phyloP scores from a whole-genome alignment of 2,329 filamentous ascomycete genomes.

The Tolypocladium ovalisporum region DNA sequence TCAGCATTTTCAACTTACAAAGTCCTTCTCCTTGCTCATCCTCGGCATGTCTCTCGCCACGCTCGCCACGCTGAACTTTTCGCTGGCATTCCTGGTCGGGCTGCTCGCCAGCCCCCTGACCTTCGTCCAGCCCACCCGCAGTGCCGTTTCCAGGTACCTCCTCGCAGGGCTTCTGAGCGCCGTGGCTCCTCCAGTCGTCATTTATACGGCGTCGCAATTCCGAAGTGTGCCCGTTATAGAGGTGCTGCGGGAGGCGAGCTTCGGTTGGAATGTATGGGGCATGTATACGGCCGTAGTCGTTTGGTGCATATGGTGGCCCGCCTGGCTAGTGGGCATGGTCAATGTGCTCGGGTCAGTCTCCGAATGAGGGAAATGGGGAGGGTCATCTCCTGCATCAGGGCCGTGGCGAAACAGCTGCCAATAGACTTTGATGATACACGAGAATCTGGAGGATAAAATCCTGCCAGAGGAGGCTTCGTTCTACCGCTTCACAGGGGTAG shows the following conservation, averaged over 20 bases:
- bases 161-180: conserved; percentile 43
- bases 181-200: conserved; percentile 51
- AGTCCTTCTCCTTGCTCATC: conserved; percentile 85
- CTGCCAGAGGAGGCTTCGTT: not conserved
- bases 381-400: not conserved
- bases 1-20: conserved; percentile 69
- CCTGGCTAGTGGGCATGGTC: conserved; percentile 62
- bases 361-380: conserved; percentile 3
- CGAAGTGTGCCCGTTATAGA: conserved; percentile 34
- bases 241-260: conserved; percentile 62
- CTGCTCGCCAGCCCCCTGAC: conserved; percentile 67
- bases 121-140: conserved; percentile 49
- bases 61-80: conserved; percentile 93
- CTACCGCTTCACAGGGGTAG: not conserved
- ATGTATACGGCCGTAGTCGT: conserved; percentile 81
- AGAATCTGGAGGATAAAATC: not conserved
- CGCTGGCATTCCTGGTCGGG: conserved; percentile 75
- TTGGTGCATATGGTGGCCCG: conserved; percentile 96
- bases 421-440: not conserved
- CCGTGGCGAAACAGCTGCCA: not conserved
- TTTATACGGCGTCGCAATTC: conserved; percentile 32
- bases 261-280: conserved; percentile 82
- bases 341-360: conserved; percentile 34
- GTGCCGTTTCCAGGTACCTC: conserved; percentile 25
- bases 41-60: conserved; percentile 87